Base-by-base conservation (phyloP, 2,329 filamentous ascomycete genomes). In the Juglanconis sp. region DNA sequence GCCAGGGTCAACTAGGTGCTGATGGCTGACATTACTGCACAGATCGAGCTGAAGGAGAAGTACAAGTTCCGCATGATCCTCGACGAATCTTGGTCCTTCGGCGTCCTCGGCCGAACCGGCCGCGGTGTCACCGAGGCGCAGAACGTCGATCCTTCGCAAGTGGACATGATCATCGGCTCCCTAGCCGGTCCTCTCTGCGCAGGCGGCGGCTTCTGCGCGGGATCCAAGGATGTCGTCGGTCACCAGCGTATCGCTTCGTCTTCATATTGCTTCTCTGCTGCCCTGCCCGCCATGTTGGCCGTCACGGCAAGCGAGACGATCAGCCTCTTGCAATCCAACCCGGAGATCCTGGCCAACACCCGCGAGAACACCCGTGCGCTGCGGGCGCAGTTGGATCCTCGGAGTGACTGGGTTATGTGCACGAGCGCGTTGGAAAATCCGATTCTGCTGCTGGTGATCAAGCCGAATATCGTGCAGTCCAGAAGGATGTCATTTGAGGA, bases 61-160 rank as follows among this genome's bases (percentile, higher is more conserved):
- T 97, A 98, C 84, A 99, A 97, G 78, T 99, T 98, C 80, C 92
- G 95, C 68, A 85, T 99, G 59, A 96, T 98, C 66, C 87, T 99
- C 42, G 95, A 99, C 73, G 95, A 99, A 79, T 96, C 93, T 1
- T 96, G 91, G 89, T 97, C 93, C 1, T 99, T 98, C 72, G 96
- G 94, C 62, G 90, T 98, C 17, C 84, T 99, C 5, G 95, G 95
- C 52, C 85, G 92, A 63, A 96, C 92, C 32, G 96, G 95, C 24
- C 88, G 92, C 56, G 95, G 95, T 61, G 81, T 98, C 44, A 98
- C 95, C 0, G 96, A 99, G 78, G 91, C 94, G 5, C 95, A 98
- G 71, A 96, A 98, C 68, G 94, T 99, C 17, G 95, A 98, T 72
- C 87, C 94, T 0, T 86, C 89, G 9, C 90, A 96, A 71, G 88